Evolutionary conservation across 495 filamentous ascomycete species (phyloP).

Genomic region (Talaromyces proteolyticus): DNA sequence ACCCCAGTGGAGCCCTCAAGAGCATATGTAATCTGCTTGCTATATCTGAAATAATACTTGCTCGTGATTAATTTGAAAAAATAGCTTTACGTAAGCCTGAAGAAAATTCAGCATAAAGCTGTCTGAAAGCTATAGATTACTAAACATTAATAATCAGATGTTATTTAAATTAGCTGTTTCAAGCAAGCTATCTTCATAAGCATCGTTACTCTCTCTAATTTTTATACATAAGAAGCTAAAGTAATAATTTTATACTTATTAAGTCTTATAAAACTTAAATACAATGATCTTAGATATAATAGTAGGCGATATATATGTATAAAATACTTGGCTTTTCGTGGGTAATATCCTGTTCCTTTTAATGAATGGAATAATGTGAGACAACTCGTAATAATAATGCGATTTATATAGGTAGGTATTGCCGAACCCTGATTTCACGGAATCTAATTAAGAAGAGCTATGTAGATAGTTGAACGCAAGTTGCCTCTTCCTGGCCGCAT

Average conservation of each 20-base stretch:
- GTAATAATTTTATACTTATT: too few relatives aligned
- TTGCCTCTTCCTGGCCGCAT: not conserved
- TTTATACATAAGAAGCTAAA: not conserved
- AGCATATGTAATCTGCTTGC: constrained; percentile 15
- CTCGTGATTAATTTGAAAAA: not conserved
- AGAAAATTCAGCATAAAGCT: not conserved
- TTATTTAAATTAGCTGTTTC: constrained; percentile 15
- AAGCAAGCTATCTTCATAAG: constrained; percentile 14
- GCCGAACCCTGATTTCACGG: not conserved
- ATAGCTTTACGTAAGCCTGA: not conserved
- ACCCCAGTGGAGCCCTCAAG: constrained; percentile 12
- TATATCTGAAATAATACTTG: constrained; percentile 9
- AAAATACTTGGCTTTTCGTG: not conserved
- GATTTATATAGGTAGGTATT: not conserved
- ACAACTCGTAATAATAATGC: not conserved
- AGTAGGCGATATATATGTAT: not conserved
- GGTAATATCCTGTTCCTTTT: not conserved
- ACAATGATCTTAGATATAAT: constrained; percentile 3
- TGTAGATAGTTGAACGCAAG: not conserved
- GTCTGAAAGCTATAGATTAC: not conserved
- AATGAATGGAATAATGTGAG: not conserved
- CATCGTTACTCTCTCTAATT: constrained; percentile 9
- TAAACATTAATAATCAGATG: constrained; percentile 9
- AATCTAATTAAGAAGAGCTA: not conserved
- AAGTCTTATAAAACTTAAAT: too few relatives aligned